Percentiles rank a stretch among this genome's conserved stretches.
phyloP scores from a whole-genome alignment of 345 rosid genomes.

The Salix purpurea region DNA sequence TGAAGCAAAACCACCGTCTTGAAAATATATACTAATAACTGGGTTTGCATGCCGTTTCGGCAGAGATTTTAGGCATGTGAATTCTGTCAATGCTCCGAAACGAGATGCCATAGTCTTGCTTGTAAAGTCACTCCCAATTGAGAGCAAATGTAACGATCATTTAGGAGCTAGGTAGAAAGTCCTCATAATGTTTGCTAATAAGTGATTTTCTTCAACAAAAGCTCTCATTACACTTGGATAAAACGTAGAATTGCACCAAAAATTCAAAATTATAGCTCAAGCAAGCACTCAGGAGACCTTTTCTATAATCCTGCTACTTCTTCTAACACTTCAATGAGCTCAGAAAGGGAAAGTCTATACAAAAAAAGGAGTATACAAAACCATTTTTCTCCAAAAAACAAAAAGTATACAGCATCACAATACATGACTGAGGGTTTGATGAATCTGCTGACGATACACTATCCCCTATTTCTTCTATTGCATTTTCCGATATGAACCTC shows the following conservation, averaged over 20 bases:
- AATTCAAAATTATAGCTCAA: no score
- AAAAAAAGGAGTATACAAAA: not conserved
- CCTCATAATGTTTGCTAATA: not conserved
- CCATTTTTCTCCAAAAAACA: not conserved
- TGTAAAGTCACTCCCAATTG: not conserved
- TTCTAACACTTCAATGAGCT: no score
- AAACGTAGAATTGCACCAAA: no score
- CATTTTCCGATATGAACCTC: constrained; percentile 6
- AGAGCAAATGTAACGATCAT: not conserved
- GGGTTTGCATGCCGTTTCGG: not conserved
- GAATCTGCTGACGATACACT: constrained; percentile 8
- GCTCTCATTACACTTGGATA: no score
- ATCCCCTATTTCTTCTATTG: constrained; percentile 2
- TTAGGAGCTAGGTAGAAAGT: not conserved
- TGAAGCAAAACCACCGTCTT: constrained; percentile 1
- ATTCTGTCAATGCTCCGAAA: not conserved
- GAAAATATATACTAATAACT: not conserved
- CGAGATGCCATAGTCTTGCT: not conserved
- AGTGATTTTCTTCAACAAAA: not conserved
- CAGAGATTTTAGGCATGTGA: not conserved
- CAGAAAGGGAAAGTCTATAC: no score
- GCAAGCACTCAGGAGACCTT: no score
- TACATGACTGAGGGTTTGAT: not conserved
- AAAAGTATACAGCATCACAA: constrained; percentile 16
- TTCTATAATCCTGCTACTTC: no score